Conservation (phyloP, 139 green algal species). For the Haematococcus lacustris region DNA sequence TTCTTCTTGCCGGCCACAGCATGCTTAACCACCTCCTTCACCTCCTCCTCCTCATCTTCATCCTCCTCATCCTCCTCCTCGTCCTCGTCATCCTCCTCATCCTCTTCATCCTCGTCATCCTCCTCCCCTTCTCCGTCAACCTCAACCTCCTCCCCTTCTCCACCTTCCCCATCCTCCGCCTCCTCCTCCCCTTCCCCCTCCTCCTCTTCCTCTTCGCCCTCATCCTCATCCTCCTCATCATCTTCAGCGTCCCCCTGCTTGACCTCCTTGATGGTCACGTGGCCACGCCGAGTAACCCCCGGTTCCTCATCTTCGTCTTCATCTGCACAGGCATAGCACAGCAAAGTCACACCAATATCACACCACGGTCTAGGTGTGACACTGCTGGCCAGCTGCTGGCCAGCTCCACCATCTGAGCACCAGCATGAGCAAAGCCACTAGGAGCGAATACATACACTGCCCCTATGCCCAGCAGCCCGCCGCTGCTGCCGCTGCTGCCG, state of each 20-base stretch:
- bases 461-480: too few relatives aligned
- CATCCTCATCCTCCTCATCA: not conserved
- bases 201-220: slow-evolving; percentile 1
- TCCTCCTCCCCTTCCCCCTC: slow-evolving; percentile 23
- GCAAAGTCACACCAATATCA: not conserved
- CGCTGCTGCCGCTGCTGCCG: too few relatives aligned
- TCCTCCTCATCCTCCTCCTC: slow-evolving; percentile 24
- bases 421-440: too few relatives aligned
- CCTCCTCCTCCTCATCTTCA: slow-evolving; percentile 15
- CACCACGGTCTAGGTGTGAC: slow-evolving; percentile 1
- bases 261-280: slow-evolving; percentile 54
- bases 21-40: slow-evolving; percentile 23
- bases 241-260: slow-evolving; percentile 10
- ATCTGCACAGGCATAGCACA: not conserved
- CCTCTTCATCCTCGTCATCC: slow-evolving; percentile 1
- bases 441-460: too few relatives aligned
- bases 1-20: slow-evolving; percentile 21
- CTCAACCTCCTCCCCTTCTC: slow-evolving; percentile 35
- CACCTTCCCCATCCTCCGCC: slow-evolving; percentile 11
- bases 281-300: slow-evolving; percentile 7
- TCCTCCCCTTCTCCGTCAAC: slow-evolving; percentile 16
- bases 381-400: too few relatives aligned
- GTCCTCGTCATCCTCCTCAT: not conserved
- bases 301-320: slow-evolving; percentile 24
- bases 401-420: too few relatives aligned